Evolutionary conservation across 2,329 filamentous ascomycete species (phyloP), one percentile per base, ranked within the genome.

Genomic region (Botrytis porri): DNA sequence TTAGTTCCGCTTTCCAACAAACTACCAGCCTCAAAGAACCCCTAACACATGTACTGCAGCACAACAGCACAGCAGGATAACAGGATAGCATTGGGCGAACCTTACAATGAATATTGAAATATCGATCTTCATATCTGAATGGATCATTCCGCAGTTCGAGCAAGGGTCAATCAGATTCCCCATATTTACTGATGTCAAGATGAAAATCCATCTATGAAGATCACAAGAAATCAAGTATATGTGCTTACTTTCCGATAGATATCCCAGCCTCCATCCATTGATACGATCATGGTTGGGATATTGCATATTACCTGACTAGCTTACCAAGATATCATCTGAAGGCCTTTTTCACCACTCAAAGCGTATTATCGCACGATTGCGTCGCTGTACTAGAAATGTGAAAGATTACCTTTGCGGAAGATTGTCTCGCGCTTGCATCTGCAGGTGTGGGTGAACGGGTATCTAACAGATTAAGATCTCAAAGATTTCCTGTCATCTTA

Each of bases 61-160:
- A 54, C 64, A 48, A n/a, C 48, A 54, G 25, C 25, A 54, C 48
- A 16, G 25, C 48, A 67, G 48, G 14, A 41, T 25, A 54, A 39
- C 10, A 39, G 64, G n/a, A 29, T 54, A 12, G 8, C 64, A 67
- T 29, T 48, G 3, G 51, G 45, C 32, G 37, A 63, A 41, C 48
- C 35, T 10, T 35, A 54, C 25, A 67, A 54, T 35, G 29, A 32
- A 54, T 20, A 57, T 67, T 39, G 20, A 67, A 67, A 67, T 29
- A 41, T n/a, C 64, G 45, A 67, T 67, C 64, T 39, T 67, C 64
- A 57, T 41, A n/a, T 57, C 65, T n/a, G 10, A 67, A 67, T 41
- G 35, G 35, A 12, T 32, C 10, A 41, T 32, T 57, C 35, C 18
- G 35, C 48, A 41, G 37, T n/a, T 57, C n/a, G 35, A 35, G 16